These are phyloP conservation scores for Rhodotorula sp. DNA, from an alignment of 1,284 basidiomycete species.

Conservation along the genomic window DNA sequence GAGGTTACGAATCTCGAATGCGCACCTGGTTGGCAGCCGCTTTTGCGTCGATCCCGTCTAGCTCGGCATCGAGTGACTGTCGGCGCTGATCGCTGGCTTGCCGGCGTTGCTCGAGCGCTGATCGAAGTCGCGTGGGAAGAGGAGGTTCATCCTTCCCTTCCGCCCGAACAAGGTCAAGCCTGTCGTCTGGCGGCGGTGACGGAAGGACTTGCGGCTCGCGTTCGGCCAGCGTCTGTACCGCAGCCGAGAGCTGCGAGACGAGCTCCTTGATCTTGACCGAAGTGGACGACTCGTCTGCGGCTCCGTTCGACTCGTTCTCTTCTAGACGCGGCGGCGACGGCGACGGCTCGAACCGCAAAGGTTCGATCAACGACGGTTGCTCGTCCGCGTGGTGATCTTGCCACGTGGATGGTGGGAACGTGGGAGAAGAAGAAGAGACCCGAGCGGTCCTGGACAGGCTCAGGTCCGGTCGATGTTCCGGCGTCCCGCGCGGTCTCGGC, in stretches of 20 bases:
- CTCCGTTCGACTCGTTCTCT: neutral
- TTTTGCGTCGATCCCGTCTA: conserved; percentile 56
- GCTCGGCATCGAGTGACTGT: conserved; percentile 63
- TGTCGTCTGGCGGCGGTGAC: neutral
- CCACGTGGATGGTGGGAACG: neutral
- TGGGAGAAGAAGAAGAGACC: neutral
- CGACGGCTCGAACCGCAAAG: neutral
- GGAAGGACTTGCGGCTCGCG: neutral
- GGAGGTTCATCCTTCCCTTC: neutral
- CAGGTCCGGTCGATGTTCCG: neutral
- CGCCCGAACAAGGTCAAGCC: neutral
- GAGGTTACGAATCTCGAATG: neutral
- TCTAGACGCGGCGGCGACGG: neutral
- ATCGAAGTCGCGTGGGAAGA: neutral
- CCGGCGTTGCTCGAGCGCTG: conserved; percentile 6
- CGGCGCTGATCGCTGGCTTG: conserved; percentile 46
- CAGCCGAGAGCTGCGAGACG: conserved; percentile 23
- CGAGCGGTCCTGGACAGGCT: neutral
- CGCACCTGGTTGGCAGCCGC: conserved; percentile 3
- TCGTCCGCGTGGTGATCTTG: neutral
- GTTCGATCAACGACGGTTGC: neutral
- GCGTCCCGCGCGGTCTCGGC: neutral
- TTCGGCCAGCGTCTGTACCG: conserved; percentile 21
- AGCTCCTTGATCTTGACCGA: conserved; percentile 12
- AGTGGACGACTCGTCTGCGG: neutral